phyloP scores from a whole-genome alignment of 108 stramenopile species.

The Fragilaria radians region DNA sequence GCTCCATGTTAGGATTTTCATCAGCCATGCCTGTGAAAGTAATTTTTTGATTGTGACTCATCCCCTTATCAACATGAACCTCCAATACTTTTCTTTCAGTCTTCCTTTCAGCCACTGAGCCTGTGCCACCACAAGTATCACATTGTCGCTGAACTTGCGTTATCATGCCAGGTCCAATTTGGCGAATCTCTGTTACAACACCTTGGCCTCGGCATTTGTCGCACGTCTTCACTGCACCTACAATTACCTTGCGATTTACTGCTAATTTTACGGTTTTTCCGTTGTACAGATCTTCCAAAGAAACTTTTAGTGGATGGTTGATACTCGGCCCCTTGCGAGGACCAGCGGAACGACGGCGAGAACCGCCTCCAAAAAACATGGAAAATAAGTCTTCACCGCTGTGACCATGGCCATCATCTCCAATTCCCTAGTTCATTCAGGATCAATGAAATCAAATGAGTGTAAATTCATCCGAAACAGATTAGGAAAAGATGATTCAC shows the following conservation, averaged over 20 bases:
- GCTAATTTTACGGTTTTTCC: conserved; percentile 94
- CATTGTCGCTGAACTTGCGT: conserved; percentile 83
- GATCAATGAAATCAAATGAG: neutral
- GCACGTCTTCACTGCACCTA: conserved; percentile 67
- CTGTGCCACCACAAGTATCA: conserved; percentile 70
- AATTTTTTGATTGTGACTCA: conserved; percentile 89
- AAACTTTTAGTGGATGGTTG: conserved; percentile 88
- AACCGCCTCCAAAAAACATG: conserved; percentile 90
- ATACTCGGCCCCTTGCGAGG: conserved; percentile 91
- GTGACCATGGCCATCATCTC: conserved; percentile 48
- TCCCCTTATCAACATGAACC: conserved; percentile 92
- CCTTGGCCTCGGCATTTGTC: conserved; percentile 80
- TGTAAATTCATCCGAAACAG: neutral
- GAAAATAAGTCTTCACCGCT: conserved; percentile 91
- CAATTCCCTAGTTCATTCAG: conserved; percentile 47
- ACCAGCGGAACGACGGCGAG: conserved; percentile 46
- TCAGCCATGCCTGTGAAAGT: conserved; percentile 91
- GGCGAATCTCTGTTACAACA: conserved; percentile 75
- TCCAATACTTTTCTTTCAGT: conserved; percentile 81
- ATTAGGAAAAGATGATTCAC: too few species aligned
- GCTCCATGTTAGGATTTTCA: conserved; percentile 85
- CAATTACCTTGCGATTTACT: conserved; percentile 85
- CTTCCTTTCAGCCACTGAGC: conserved; percentile 56
- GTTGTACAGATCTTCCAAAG: conserved; percentile 93
- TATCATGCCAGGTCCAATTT: conserved; percentile 90